Base-by-base conservation (phyloP, 768 basidiomycete genomes). In the Clathrus columnatus region DNA sequence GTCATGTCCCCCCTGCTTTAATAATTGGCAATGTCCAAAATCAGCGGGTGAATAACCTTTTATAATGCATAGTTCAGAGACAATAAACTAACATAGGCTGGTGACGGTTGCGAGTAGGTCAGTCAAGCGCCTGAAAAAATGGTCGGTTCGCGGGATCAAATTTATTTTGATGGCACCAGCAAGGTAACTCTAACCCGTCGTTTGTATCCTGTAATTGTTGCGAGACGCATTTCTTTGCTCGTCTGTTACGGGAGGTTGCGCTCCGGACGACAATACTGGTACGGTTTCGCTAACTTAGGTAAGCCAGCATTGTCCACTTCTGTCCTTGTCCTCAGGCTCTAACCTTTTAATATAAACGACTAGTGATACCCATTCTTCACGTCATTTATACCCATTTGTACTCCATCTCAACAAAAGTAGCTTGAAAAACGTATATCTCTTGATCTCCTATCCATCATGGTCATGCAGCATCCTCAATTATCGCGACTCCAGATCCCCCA, bases 401-500 rank as follows among this genome's bases (percentile, higher is more conserved):
- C n/a, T 2, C 36, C 36, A 36, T 36, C 2, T 36, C n/a, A 36
- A 36, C 36, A 11, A 36, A 8, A 36, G n/a, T 36, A 36, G 2
- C n/a, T 8, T 8, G 36, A 8, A 2, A 14, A 36, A 5, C 10
- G 36, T 14, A 11, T 36, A 11, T 11, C n/a, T n/a, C 11, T 36
- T 8, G 36, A 11, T 23, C 14, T 16, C 46, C 11, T 23, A 16
- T 14, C 20, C 17, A 8, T 14, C 17, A 52, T 52, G 51, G 36
- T 41, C 20, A 21, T 41, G 21, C 51, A 52, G 46, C 54, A 55
- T 20, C 54, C 54, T 2, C 54, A 55, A 28, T 42, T 55, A 14
- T 23, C 54, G 14, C 54, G 54, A 5, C 54, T 55, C 17, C 54
- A 55, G n/a, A 55, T 55, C 18, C 54, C 54, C 16, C 51, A 55